These are phyloP conservation scores for Colletotrichum falcatum DNA, from an alignment of 2,329 filamentous ascomycete species.

Conservation along the genomic window DNA sequence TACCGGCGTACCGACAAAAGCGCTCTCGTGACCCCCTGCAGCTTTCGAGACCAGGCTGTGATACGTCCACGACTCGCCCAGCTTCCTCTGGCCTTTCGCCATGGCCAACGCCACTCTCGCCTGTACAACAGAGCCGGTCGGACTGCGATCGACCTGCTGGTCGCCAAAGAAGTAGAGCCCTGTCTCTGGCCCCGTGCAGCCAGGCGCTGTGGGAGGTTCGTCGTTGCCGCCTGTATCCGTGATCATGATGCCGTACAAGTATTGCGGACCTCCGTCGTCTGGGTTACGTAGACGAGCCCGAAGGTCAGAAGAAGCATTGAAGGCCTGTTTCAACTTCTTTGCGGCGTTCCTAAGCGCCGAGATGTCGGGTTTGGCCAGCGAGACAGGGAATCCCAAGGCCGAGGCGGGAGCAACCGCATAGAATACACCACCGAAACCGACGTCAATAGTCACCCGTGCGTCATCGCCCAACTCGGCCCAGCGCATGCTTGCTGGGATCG, in stretches of 20 bases:
- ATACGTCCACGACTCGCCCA: conserved; percentile 25
- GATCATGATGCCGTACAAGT: conserved; percentile 57
- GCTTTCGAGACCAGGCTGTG: conserved; percentile 32
- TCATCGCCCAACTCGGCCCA: conserved; percentile 54
- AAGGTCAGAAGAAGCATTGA: conserved; percentile 42
- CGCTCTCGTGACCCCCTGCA: conserved; percentile 1
- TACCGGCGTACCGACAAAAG: conserved; percentile 23
- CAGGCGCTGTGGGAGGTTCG: conserved; percentile 23
- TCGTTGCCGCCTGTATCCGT: conserved; percentile 43
- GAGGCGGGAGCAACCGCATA: conserved; percentile 53
- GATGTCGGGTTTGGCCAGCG: conserved; percentile 47
- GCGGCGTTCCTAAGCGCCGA: conserved; percentile 49
- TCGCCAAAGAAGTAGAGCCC: conserved; percentile 59
- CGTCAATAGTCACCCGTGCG: conserved; percentile 47
- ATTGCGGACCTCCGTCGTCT: conserved; percentile 49
- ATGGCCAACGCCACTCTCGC: conserved; percentile 26
- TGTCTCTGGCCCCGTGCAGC: conserved; percentile 50
- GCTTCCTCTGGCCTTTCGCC: conserved; percentile 3
- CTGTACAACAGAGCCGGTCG: conserved; percentile 26
- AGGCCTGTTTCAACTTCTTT: conserved; percentile 47
- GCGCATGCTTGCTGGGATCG: conserved; percentile 45
- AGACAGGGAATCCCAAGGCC: conserved; percentile 53
- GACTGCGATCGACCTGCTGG: conserved; percentile 53
- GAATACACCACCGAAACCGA: conserved; percentile 59
- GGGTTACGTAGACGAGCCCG: conserved; percentile 42